phyloP scores from a whole-genome alignment of 495 filamentous ascomycete genomes.

The Penicillium coffeae region DNA sequence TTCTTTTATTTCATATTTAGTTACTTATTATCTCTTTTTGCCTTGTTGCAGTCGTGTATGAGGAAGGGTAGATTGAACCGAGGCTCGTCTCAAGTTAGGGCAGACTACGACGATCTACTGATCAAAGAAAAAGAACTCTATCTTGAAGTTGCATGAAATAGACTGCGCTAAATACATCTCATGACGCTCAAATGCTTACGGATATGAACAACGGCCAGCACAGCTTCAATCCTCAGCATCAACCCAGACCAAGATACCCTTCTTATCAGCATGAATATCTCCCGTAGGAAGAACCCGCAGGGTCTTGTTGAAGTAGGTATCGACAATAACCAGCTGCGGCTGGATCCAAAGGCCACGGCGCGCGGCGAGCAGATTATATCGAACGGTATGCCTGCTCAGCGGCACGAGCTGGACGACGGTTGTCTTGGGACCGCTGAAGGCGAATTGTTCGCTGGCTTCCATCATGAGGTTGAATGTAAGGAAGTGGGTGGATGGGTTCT shows the following conservation, averaged over 20 bases:
- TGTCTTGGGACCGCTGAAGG: conserved; percentile 85
- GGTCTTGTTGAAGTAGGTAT: conserved; percentile 86
- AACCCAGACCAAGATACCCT: conserved; percentile 67
- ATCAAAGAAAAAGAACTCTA: too few species aligned
- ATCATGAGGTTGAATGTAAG: conserved; percentile 87
- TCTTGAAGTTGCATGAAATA: not conserved
- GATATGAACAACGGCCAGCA: not conserved
- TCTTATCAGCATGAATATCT: conserved; percentile 70
- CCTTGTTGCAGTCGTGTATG: too few species aligned
- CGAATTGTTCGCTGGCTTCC: conserved; percentile 90
- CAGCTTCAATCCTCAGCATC: conserved; percentile 42
- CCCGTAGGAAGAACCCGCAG: conserved; percentile 68
- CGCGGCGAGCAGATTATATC: conserved; percentile 63
- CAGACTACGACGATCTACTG: too few species aligned
- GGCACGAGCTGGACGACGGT: conserved; percentile 74
- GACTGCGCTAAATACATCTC: conserved; percentile 2
- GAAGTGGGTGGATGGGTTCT: conserved; percentile 93
- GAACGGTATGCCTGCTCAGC: conserved; percentile 63
- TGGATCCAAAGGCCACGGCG: conserved; percentile 65
- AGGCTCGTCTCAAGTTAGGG: too few species aligned
- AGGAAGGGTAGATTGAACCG: too few species aligned
- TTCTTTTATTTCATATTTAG: too few species aligned
- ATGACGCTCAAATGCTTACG: conserved; percentile 2
- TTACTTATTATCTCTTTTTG: too few species aligned
- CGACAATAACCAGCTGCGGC: conserved; percentile 69